phyloP scores from a whole-genome alignment of 345 rosid species.

The Eucalyptus cladocalyx region DNA sequence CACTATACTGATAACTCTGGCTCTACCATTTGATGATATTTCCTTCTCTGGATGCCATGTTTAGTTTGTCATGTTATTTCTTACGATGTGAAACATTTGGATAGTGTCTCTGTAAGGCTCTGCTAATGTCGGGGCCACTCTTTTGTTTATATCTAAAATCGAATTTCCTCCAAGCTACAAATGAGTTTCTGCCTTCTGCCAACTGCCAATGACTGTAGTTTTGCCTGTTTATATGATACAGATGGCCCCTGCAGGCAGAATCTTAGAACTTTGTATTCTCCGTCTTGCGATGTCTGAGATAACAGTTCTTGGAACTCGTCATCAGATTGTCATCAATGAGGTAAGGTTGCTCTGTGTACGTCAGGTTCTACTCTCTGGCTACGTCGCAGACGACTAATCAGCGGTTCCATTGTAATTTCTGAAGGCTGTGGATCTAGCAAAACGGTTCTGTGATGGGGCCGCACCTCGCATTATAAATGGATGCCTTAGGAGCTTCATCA shows the following conservation, averaged over 20 bases:
- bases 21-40: not conserved
- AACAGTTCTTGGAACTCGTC: conserved; percentile 67
- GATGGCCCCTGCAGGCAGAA: conserved; percentile 82
- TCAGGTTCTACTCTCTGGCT: not conserved
- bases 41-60: not conserved
- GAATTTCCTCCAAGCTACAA: not conserved
- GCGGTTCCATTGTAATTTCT: not conserved
- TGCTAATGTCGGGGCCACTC: not conserved
- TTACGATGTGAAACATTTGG: not conserved
- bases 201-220: not conserved
- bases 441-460: conserved; percentile 92
- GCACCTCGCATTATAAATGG: conserved; percentile 92
- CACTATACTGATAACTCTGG: not conserved
- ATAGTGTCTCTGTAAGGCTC: not conserved
- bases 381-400: not conserved
- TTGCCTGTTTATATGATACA: conserved; percentile 6
- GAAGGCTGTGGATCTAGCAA: conserved; percentile 96
- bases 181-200: not conserved
- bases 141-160: not conserved
- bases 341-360: conserved; percentile 2
- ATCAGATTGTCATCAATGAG: conserved; percentile 95
- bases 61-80: not conserved
- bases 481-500: conserved; percentile 81
- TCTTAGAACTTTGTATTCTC: conserved; percentile 83
- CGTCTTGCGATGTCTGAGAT: conserved; percentile 96